Conservation (phyloP, 228 moss, liverwort and hornwort species). For the Sphagnum magellanicum region DNA sequence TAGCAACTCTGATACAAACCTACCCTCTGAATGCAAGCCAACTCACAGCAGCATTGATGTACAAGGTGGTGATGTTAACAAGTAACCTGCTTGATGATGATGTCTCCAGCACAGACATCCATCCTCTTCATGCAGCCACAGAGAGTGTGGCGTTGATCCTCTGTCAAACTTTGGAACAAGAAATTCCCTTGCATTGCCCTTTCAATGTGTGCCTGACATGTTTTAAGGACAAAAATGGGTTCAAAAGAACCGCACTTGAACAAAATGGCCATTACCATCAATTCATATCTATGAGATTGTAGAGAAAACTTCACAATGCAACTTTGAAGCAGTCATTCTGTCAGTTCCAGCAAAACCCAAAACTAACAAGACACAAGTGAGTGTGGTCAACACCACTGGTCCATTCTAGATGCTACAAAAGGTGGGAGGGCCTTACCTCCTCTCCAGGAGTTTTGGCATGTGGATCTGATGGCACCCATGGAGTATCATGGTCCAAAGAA, state of each 20-base stretch:
- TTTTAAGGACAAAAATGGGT: not conserved
- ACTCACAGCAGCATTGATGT: not conserved
- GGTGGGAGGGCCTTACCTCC: slow-evolving; percentile 19
- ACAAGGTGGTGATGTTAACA: too few species aligned
- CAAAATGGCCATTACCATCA: too few species aligned
- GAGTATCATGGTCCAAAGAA: slow-evolving; percentile 7
- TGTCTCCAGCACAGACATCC: slow-evolving; percentile 1
- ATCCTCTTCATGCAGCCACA: slow-evolving; percentile 8
- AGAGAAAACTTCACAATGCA: too few species aligned
- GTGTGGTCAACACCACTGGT: too few species aligned
- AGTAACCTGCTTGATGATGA: slow-evolving; percentile 9
- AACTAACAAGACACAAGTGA: too few species aligned
- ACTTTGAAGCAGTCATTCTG: too few species aligned
- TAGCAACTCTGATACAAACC: too few species aligned
- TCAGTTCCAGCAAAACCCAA: too few species aligned
- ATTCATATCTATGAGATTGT: too few species aligned
- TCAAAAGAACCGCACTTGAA: too few species aligned
- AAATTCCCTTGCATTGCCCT: slow-evolving; percentile 7
- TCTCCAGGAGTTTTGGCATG: slow-evolving; percentile 4
- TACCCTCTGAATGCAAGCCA: not conserved
- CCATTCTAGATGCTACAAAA: too few species aligned
- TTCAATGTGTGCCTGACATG: slow-evolving; percentile 5
- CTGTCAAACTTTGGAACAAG: slow-evolving; percentile 10
- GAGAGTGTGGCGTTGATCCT: slow-evolving; percentile 7
- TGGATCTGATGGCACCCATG: slow-evolving; percentile 9